Conservation (phyloP, 164 flowering plant species). For the Amborella trichopoda region DNA sequence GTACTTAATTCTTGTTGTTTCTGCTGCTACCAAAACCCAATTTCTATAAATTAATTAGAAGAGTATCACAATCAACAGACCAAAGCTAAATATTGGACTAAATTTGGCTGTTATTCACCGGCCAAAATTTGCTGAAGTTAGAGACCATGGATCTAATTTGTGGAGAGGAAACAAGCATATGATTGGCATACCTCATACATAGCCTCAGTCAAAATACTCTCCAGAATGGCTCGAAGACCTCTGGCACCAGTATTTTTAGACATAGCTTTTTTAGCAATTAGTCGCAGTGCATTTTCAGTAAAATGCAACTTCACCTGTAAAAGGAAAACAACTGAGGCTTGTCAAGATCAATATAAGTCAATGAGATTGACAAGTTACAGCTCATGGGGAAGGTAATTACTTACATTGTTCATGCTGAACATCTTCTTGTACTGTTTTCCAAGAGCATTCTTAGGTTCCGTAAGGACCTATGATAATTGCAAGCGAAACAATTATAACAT, state of each 20-base stretch:
- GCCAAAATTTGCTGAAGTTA: no score
- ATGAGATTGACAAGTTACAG: neutral
- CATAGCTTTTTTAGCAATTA: slow-evolving; percentile 80
- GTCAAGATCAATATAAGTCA: neutral
- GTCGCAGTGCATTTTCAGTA: slow-evolving; percentile 63
- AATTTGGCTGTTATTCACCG: no score
- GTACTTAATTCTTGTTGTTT: no score
- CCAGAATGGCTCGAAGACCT: slow-evolving; percentile 79
- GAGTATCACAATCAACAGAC: no score
- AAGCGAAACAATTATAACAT: no score
- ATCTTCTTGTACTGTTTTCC: slow-evolving; percentile 93
- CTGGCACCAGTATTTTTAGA: slow-evolving; percentile 97
- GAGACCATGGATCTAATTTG: no score
- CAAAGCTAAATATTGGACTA: no score
- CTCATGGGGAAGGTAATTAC: slow-evolving; percentile 11
- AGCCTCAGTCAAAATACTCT: slow-evolving; percentile 81
- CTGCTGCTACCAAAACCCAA: no score
- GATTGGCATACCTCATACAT: slow-evolving; percentile 96
- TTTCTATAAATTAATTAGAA: no score
- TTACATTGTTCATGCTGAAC: slow-evolving; percentile 89
- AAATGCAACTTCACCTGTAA: slow-evolving; percentile 88
- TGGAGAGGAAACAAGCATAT: no score
- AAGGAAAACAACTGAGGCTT: slow-evolving; percentile 1
- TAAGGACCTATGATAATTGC: slow-evolving; percentile 77
- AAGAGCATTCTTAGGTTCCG: slow-evolving; percentile 93